Percentiles rank a stretch among this genome's conserved stretches.
Evolutionary conservation across 2,329 filamentous ascomycete genomes (phyloP).

Genomic region (Aureobasidium mangrovei): DNA sequence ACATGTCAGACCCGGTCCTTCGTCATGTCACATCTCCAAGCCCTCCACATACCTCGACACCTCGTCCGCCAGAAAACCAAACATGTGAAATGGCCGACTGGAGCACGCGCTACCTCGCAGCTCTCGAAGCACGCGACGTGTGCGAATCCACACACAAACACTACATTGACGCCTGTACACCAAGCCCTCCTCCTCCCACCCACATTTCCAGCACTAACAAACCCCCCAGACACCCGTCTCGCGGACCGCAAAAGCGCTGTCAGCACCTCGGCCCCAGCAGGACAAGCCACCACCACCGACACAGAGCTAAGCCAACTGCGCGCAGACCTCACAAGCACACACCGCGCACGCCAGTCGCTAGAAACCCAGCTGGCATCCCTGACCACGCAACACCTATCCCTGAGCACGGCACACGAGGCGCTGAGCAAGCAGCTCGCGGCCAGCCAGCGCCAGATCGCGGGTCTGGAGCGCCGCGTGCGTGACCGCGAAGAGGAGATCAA

Average conservation of each 20-base stretch:
- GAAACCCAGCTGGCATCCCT: conserved; percentile 39
- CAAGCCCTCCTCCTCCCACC: conserved; percentile 6
- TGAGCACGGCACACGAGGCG: conserved; percentile 63
- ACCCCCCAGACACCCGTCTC: conserved; percentile 34
- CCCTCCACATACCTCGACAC: not conserved
- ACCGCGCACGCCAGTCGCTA: conserved; percentile 16
- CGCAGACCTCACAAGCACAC: conserved; percentile 47
- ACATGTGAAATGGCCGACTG: conserved; percentile 52
- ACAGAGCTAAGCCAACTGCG: conserved; percentile 27
- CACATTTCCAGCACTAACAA: conserved; percentile 18
- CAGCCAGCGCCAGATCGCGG: conserved; percentile 56
- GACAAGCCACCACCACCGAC: conserved; percentile 11
- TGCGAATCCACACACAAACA: conserved; percentile 56
- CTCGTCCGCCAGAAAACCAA: not conserved
- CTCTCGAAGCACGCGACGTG: conserved; percentile 62
- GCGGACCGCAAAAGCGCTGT: conserved; percentile 34
- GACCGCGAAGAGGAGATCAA: conserved; percentile 80
- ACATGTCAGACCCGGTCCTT: not conserved
- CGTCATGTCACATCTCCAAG: not conserved
- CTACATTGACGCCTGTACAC: conserved; percentile 70
- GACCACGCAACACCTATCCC: conserved; percentile 20
- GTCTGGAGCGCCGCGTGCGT: conserved; percentile 57
- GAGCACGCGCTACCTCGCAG: conserved; percentile 71
- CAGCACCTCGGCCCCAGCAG: conserved; percentile 22
- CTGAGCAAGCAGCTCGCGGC: conserved; percentile 61